Percentiles rank a stretch among this genome's conserved stretches.
Evolutionary conservation across 2,329 filamentous ascomycete genomes (phyloP).

Genomic region (Cladosporium sp.): DNA sequence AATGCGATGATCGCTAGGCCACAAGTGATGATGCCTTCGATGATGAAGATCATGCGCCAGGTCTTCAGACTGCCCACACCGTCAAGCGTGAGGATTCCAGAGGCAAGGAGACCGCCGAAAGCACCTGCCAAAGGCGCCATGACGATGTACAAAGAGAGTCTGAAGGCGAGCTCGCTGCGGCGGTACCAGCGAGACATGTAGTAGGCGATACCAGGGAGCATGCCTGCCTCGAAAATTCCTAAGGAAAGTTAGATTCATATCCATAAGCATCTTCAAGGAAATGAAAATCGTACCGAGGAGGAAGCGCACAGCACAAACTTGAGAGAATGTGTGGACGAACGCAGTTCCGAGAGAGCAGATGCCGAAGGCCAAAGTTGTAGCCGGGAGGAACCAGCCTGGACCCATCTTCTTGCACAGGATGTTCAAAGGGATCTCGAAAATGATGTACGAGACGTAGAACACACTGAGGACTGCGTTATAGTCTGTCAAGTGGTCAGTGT

Average conservation of each 20-base stretch:
- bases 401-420: constrained; percentile 70
- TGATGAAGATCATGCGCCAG: constrained; percentile 72
- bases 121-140: constrained; percentile 70
- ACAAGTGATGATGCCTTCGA: constrained; percentile 68
- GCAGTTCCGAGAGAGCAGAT: constrained; percentile 63
- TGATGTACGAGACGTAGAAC: constrained; percentile 70
- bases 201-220: constrained; percentile 73
- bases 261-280: background rate
- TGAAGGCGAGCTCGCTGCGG: constrained; percentile 66
- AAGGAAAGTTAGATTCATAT: constrained; percentile 12
- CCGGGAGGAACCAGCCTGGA: constrained; percentile 70
- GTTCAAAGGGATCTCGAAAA: constrained; percentile 70
- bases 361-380: constrained; percentile 63
- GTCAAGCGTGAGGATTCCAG: constrained; percentile 62
- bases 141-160: constrained; percentile 68
- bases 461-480: constrained; percentile 63
- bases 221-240: constrained; percentile 68
- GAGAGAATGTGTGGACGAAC: constrained; percentile 59
- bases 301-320: constrained; percentile 64
- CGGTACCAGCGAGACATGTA: constrained; percentile 73
- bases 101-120: constrained; percentile 66
- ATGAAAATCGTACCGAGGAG: constrained; percentile 50
- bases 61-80: constrained; percentile 56
- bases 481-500: constrained; percentile 35
- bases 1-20: constrained; percentile 62